Base-by-base conservation (phyloP, 2,329 filamentous ascomycete species). In the Fusarium verticillioides region DNA sequence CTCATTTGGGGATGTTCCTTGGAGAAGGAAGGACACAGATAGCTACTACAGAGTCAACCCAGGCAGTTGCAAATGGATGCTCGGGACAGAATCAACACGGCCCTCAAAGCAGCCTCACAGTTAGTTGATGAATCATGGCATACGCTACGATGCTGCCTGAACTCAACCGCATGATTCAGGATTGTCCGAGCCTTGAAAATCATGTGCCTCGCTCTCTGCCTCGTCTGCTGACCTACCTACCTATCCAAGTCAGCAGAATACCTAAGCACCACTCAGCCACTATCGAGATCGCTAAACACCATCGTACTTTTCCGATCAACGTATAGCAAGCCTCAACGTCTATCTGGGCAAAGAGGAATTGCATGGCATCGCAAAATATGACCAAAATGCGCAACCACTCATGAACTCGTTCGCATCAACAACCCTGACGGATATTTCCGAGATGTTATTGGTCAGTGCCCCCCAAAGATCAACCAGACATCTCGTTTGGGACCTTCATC, bases 351-450 rank as follows among this genome's bases (percentile, higher is more conserved):
- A 60, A 8, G 21, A 67, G 52, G 56, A 19, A 58, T 65, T 40
- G 50, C 46, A 59, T 59, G 23, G 34, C 49, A 44, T 69, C 43
- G 60, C 30, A 52, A 37, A 56, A 60, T 52, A 69, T 58, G 53
- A 57, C 53, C 47, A 34, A 56, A 52, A 63, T 53, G 47, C 63
- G 44, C 34, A 46, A 36, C 57, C 49, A 62, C 43, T 49, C 70
- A 72, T 67, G 58, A 47, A 50, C 54, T 60, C 36, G 39, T 71
- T 61, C 54, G 62, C 70, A 73, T 73, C 66, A 60, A 73, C 66
- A 70, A 56, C 70, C 68, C 68, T 73, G 70, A 68, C 70, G 70
- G 71, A 71, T 65, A 69, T 69, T 52, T 65, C 71, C 71, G 71
- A 46, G 63, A 50, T 69, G 36, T 49, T 30, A 69, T 72, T 74